These are phyloP conservation scores for Quercus parvula DNA, from an alignment of 306 rosid genomes.

Conservation along the genomic window DNA sequence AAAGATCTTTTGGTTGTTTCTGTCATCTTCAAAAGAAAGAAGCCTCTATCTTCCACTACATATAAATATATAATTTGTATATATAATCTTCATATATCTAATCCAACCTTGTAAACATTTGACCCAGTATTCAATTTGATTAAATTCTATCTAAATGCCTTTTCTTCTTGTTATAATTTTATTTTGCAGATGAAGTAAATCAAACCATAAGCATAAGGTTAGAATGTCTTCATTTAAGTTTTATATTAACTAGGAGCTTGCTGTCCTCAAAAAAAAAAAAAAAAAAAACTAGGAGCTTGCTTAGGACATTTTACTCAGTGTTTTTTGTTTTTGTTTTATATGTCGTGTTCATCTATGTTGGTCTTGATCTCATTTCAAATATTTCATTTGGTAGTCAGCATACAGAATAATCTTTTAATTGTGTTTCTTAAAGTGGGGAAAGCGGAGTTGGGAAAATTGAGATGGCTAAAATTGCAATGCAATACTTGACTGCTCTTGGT, in stretches of 20 bases:
- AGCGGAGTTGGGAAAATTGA: slow-evolving; percentile 95
- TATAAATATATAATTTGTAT: no score
- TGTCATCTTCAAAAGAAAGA: no score
- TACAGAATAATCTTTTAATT: not conserved
- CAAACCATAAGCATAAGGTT: slow-evolving; percentile 93
- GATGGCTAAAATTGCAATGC: slow-evolving; percentile 85
- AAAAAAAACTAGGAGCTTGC: slow-evolving; percentile 5
- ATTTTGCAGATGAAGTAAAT: slow-evolving; percentile 73
- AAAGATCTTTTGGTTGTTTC: no score
- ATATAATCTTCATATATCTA: no score
- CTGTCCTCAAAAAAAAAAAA: no score
- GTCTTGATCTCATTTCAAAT: not conserved
- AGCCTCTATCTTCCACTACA: no score
- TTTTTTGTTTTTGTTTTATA: not conserved
- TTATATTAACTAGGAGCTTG: slow-evolving; percentile 14
- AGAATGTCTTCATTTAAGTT: slow-evolving; percentile 19
- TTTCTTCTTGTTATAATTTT: slow-evolving; percentile 23
- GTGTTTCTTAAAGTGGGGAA: slow-evolving; percentile 70
- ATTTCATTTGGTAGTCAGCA: not conserved
- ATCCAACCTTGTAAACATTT: no score
- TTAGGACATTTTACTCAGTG: not conserved
- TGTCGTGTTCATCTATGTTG: not conserved
- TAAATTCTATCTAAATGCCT: slow-evolving; percentile 24
- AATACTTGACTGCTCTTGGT: slow-evolving; percentile 76
- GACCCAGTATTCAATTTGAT: no score